These are phyloP conservation scores for Uromyces viciae-fabae DNA, from an alignment of 1,284 basidiomycete species.

Conservation along the genomic window DNA sequence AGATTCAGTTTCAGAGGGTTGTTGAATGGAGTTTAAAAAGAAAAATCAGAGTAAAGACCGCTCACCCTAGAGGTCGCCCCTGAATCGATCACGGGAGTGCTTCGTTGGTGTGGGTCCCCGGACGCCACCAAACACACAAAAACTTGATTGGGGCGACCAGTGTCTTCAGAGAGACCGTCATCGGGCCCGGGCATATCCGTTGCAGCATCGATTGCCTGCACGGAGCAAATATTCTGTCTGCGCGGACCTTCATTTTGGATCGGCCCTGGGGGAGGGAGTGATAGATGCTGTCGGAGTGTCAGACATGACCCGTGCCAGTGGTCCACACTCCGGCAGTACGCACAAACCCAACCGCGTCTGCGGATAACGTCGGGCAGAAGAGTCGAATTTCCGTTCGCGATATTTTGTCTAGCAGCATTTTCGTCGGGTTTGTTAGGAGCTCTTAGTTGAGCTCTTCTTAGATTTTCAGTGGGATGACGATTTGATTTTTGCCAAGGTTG, in stretches of 20 bases:
- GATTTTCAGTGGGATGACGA: too few relatives aligned
- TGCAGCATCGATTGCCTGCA: background rate
- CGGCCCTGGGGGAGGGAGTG: too few relatives aligned
- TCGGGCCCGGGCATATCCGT: too few relatives aligned
- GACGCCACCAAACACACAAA: background rate
- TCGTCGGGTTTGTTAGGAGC: too few relatives aligned
- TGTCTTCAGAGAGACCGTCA: too few relatives aligned
- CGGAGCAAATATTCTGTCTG: background rate
- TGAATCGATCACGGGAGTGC: slow-evolving; percentile 1
- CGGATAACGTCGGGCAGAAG: too few relatives aligned
- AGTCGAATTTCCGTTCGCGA: too few relatives aligned
- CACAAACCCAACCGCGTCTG: too few relatives aligned
- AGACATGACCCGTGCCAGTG: background rate
- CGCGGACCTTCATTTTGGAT: background rate
- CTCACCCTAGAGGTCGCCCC: background rate
- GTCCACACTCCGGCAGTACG: background rate
- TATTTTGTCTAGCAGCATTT: too few relatives aligned
- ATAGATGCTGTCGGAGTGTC: background rate
- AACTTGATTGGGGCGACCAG: too few relatives aligned
- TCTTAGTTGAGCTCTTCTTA: too few relatives aligned
- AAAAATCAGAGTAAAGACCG: background rate
- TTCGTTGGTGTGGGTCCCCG: background rate
- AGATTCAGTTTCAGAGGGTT: background rate
- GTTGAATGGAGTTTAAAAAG: background rate
- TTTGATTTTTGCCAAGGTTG: too few relatives aligned